A percentile compares a stretch with the other conserved stretches of the same genome.
Evolutionary conservation across 192 early-diverging fungal species (phyloP).

Genomic region (Linnemannia elongata): DNA sequence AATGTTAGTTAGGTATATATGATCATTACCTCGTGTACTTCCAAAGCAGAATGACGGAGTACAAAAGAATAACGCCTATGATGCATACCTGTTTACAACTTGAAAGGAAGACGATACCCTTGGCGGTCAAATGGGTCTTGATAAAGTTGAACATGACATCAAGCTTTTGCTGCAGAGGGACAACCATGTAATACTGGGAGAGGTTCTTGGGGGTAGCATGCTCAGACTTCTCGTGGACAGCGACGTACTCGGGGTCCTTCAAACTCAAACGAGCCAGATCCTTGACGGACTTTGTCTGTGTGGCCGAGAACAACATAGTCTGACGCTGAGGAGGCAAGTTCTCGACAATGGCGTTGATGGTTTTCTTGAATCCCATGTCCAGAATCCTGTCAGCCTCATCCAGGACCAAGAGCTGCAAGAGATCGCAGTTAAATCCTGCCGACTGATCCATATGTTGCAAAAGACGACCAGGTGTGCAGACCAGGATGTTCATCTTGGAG

Average conservation of each 20-base stretch:
- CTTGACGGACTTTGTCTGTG: slow-evolving; percentile 96
- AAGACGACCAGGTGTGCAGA: slow-evolving; percentile 85
- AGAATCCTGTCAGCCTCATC: slow-evolving; percentile 91
- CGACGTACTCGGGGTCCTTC: slow-evolving; percentile 93
- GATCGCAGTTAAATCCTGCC: slow-evolving; percentile 90
- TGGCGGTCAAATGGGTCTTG: slow-evolving; percentile 90
- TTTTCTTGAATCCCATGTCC: slow-evolving; percentile 89
- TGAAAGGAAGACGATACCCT: slow-evolving; percentile 94
- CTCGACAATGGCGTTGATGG: slow-evolving; percentile 85
- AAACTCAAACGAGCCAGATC: slow-evolving; percentile 94
- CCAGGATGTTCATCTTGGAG: slow-evolving; percentile 84
- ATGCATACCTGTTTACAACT: slow-evolving; percentile 91
- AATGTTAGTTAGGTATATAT: neutral
- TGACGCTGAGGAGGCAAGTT: slow-evolving; percentile 89
- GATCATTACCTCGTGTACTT: neutral
- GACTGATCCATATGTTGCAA: slow-evolving; percentile 94
- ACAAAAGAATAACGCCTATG: neutral
- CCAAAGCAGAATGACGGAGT: neutral
- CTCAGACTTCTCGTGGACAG: slow-evolving; percentile 88
- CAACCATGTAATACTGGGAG: slow-evolving; percentile 88
- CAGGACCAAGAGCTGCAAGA: slow-evolving; percentile 79
- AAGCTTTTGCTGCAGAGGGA: slow-evolving; percentile 90
- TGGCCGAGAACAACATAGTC: slow-evolving; percentile 97
- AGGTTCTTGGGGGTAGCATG: slow-evolving; percentile 87
- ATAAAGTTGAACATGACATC: slow-evolving; percentile 97